Evolutionary conservation across 106 monocot genomes (phyloP).

Genomic region (Iris macrosiphon): DNA sequence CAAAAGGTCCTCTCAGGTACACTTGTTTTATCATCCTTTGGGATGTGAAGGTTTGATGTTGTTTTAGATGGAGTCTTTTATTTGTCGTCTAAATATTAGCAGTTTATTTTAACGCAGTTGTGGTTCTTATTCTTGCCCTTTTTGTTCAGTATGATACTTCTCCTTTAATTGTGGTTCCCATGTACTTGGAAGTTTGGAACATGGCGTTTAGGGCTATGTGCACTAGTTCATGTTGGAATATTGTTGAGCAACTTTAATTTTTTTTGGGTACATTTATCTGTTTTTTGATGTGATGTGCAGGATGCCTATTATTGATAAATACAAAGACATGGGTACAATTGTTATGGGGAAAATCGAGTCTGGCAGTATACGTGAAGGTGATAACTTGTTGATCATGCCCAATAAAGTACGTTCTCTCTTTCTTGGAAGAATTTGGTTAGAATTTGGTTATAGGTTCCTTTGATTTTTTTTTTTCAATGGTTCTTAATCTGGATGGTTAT

Average conservation of each 20-base stretch:
- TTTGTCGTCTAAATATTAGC: background rate
- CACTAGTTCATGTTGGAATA: too few species aligned
- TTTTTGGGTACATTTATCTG: too few species aligned
- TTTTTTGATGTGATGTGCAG: too few species aligned
- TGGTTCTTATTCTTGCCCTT: background rate
- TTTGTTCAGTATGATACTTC: background rate
- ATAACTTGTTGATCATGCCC: conserved; percentile 87
- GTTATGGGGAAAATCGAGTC: conserved; percentile 99
- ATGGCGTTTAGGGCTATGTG: too few species aligned
- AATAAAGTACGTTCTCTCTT: conserved; percentile 55
- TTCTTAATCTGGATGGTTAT: background rate
- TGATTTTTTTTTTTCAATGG: background rate
- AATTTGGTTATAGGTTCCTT: background rate
- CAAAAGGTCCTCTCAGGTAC: conserved; percentile 74
- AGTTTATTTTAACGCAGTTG: background rate
- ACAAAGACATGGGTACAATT: conserved; percentile 97
- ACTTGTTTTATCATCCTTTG: background rate
- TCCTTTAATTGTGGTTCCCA: too few species aligned
- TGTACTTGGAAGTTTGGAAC: too few species aligned
- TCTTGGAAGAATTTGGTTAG: background rate
- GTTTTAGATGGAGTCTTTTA: too few species aligned
- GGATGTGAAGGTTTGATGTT: background rate
- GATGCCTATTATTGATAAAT: conserved; percentile 97
- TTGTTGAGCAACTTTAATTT: too few species aligned
- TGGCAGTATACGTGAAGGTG: conserved; percentile 75